These are phyloP conservation scores for Exophiala aquamarina DNA, from an alignment of 2,329 filamentous ascomycete species.

Conservation along the genomic window DNA sequence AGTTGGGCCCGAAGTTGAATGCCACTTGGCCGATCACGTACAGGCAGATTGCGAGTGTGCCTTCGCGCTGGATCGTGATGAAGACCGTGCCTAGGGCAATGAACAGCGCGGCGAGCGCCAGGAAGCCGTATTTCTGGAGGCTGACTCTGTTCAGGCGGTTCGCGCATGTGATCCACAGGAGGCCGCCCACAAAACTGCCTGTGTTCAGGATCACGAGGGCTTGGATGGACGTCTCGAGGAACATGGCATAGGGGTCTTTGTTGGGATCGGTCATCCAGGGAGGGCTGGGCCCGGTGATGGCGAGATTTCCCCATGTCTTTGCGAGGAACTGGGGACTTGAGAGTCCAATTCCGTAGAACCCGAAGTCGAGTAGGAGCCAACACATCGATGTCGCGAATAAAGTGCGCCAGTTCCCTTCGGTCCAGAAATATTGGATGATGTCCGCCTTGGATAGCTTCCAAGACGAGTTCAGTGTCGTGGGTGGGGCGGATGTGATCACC, in stretches of 20 bases:
- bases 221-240: conserved; percentile 40
- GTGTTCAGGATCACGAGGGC: conserved; percentile 42
- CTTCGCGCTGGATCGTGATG: conserved; percentile 37
- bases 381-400: conserved; percentile 48
- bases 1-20: conserved; percentile 50
- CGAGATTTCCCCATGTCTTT: conserved; percentile 40
- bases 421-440: conserved; percentile 44
- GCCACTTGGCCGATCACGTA: conserved; percentile 47
- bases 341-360: conserved; percentile 57
- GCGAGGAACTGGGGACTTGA: conserved; percentile 42
- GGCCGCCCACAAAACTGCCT: conserved; percentile 43
- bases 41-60: conserved; percentile 38
- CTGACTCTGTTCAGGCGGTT: conserved; percentile 42
- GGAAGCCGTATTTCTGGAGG: conserved; percentile 46
- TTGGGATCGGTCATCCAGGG: conserved; percentile 37
- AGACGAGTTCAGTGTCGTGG: conserved; percentile 40
- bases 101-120: conserved; percentile 43
- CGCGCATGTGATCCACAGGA: conserved; percentile 41
- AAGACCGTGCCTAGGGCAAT: conserved; percentile 45
- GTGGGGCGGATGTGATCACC: conserved; percentile 26
- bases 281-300: conserved; percentile 31
- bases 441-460: conserved; percentile 40
- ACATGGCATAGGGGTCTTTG: conserved; percentile 46
- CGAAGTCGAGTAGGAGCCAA: conserved; percentile 59
- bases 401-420: conserved; percentile 43